Evolutionary conservation across 2,329 filamentous ascomycete genomes (phyloP), one percentile per base, ranked within the genome.

Genomic region (Pezizomycotina sp.): DNA sequence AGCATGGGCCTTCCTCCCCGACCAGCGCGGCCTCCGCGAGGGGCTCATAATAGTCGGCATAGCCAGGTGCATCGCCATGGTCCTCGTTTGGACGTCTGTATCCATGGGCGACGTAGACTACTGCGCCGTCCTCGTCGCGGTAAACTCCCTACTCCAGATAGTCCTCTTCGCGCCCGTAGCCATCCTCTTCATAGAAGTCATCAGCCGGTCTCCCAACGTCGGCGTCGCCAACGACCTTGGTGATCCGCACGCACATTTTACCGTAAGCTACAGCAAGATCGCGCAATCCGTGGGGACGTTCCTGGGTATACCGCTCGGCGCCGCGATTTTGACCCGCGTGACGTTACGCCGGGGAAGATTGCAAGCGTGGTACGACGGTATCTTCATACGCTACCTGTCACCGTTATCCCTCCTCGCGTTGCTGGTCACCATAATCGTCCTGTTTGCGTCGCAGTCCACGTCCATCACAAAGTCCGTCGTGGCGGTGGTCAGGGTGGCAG

Each of bases 21-120:
- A 75, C 46, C 60, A 70, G 43, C 55, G 55, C 6, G 64, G 59
- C 4, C 61, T 76, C 7, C 63, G 71, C 1, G 66, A 71, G 25
- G 81, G 80, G 0, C 60, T 89, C 2, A 80, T 89, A 22, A 68
- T 92, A 4, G 82, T 92, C 0, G 82, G 83, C 0, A 61, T 92
- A 1, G 83, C 78, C 4, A 63, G 83, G 34, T 92, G 83, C 50
- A 92, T 92, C 45, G 82, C 81, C 20, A 92, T 92, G 82, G 80
- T 73, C 2, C 58, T 79, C 4, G 77, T 92, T 42, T 91, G 80
- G 82, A 89, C 71, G 0, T 70, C 69, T 4, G 61, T 82, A 0
- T 79, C 82, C 0, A 74, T 73, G 1, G 83, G 83, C 4, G 77
- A 91, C 46, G 60, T 57, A 4, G 76, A 91, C 48, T 92, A 91